Conservation (phyloP, 306 rosid species). For the Morella rubra region DNA sequence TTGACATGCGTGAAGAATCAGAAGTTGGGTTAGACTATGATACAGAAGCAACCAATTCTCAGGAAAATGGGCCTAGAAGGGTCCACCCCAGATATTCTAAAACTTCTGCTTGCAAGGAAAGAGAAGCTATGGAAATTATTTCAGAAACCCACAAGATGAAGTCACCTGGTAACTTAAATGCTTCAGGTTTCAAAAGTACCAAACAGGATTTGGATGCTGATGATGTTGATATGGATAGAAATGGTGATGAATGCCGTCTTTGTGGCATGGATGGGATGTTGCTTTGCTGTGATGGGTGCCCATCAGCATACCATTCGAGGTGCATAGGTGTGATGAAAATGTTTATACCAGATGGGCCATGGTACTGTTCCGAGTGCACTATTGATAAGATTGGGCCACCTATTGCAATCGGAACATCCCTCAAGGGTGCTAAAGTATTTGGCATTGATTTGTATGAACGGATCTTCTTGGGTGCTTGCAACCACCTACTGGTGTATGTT, state of each 20-base stretch:
- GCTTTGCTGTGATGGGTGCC: conserved; percentile 99
- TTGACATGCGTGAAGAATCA: conserved; percentile 67
- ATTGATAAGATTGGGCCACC: conserved; percentile 60
- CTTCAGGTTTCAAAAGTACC: conserved; percentile 31
- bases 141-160: conserved; percentile 35
- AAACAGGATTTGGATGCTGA: conserved; percentile 41
- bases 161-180: conserved; percentile 37
- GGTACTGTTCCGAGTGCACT: conserved; percentile 98
- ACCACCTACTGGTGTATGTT: conserved; percentile 94
- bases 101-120: conserved; percentile 64
- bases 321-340: conserved; percentile 90
- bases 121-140: conserved; percentile 49
- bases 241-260: conserved; percentile 91
- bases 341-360: conserved; percentile 84
- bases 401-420: conserved; percentile 61
- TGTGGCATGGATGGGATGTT: conserved; percentile 98
- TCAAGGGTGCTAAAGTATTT: conserved; percentile 84
- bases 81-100: conserved; percentile 68
- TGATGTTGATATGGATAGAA: conserved; percentile 55
- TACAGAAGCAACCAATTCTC: conserved; percentile 53
- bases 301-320: conserved; percentile 93
- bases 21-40: conserved; percentile 77
- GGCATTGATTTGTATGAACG: conserved; percentile 79
- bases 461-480: conserved; percentile 81
- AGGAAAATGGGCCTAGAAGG: conserved; percentile 62